A percentile compares a stretch with the other conserved stretches of the same genome.
Evolutionary conservation across 2,329 filamentous ascomycete species (phyloP).

Genomic region (Exophiala aquamarina): DNA sequence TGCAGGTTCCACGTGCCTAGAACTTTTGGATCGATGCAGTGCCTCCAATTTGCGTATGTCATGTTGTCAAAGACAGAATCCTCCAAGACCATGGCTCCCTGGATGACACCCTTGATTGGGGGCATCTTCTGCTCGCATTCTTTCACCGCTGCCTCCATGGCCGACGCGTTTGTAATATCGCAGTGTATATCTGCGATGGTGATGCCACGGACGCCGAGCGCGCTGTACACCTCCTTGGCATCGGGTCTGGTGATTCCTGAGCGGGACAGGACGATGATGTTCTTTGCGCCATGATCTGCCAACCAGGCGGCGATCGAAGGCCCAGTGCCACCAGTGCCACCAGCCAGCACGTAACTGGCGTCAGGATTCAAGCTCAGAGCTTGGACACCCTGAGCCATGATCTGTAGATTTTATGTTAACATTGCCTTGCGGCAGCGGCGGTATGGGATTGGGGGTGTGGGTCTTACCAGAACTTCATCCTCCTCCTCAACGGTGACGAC

Average conservation of each 20-base stretch:
- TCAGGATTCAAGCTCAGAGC: slow-evolving; percentile 22
- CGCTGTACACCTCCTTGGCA: slow-evolving; percentile 23
- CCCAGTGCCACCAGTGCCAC: slow-evolving; percentile 52
- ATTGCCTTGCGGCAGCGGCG: no score
- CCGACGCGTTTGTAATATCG: neutral
- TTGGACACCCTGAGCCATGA: neutral
- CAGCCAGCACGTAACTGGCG: slow-evolving; percentile 54
- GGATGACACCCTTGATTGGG: slow-evolving; percentile 46
- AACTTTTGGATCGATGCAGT: slow-evolving; percentile 41
- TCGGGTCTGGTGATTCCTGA: slow-evolving; percentile 34
- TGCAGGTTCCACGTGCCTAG: slow-evolving; percentile 40
- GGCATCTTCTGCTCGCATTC: slow-evolving; percentile 27
- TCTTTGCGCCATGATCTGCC: slow-evolving; percentile 50
- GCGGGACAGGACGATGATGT: slow-evolving; percentile 44
- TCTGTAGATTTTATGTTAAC: slow-evolving; percentile 9
- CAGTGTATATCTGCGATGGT: neutral
- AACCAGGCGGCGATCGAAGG: slow-evolving; percentile 54
- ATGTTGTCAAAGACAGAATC: slow-evolving; percentile 38
- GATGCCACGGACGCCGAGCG: no score
- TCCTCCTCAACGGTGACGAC: slow-evolving; percentile 28
- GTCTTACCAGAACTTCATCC: slow-evolving; percentile 25
- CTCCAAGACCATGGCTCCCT: slow-evolving; percentile 47
- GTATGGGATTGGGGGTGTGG: no score
- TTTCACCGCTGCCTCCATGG: slow-evolving; percentile 22
- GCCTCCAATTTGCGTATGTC: slow-evolving; percentile 39